Evolutionary conservation across 1,284 basidiomycete species (phyloP).

Genomic region (Peniophora sp.): DNA sequence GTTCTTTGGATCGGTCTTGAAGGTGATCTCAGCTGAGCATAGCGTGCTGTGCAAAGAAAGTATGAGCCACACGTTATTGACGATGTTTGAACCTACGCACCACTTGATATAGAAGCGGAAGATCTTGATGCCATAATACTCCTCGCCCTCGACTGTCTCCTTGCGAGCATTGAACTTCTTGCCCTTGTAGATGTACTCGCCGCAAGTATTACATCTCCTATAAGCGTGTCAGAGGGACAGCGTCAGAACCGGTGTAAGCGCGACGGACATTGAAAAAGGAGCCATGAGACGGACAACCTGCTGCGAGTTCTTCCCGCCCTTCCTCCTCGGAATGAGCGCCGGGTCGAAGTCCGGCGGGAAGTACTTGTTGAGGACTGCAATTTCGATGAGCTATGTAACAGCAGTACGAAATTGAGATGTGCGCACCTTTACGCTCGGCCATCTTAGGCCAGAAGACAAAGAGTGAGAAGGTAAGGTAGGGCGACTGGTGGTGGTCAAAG

Average conservation of each 20-base stretch:
- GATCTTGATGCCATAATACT: slow-evolving; percentile 98
- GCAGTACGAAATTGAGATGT: neutral
- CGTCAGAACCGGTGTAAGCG: neutral
- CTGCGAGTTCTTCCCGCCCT: slow-evolving; percentile 85
- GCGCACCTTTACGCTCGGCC: slow-evolving; percentile 81
- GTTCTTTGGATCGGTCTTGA: slow-evolving; percentile 99
- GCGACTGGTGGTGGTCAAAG: neutral
- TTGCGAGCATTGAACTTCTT: slow-evolving; percentile 99
- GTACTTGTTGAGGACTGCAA: slow-evolving; percentile 81
- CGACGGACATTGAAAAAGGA: slow-evolving; percentile 86
- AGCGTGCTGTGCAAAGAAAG: slow-evolving; percentile 50
- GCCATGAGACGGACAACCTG: slow-evolving; percentile 99
- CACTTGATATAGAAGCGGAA: slow-evolving; percentile 84
- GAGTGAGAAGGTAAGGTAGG: neutral
- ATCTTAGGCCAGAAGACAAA: slow-evolving; percentile 44
- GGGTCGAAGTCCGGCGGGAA: slow-evolving; percentile 97
- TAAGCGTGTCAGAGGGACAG: slow-evolving; percentile 5
- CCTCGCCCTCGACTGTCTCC: slow-evolving; percentile 94
- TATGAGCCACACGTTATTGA: neutral
- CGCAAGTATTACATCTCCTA: slow-evolving; percentile 90
- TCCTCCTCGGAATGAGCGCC: slow-evolving; percentile 87
- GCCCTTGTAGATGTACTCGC: slow-evolving; percentile 96
- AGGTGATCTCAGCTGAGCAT: slow-evolving; percentile 97
- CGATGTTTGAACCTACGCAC: slow-evolving; percentile 25
- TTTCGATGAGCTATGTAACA: neutral